These are phyloP conservation scores for Beauveria varroae DNA, from an alignment of 2,329 filamentous ascomycete genomes.

Conservation along the genomic window DNA sequence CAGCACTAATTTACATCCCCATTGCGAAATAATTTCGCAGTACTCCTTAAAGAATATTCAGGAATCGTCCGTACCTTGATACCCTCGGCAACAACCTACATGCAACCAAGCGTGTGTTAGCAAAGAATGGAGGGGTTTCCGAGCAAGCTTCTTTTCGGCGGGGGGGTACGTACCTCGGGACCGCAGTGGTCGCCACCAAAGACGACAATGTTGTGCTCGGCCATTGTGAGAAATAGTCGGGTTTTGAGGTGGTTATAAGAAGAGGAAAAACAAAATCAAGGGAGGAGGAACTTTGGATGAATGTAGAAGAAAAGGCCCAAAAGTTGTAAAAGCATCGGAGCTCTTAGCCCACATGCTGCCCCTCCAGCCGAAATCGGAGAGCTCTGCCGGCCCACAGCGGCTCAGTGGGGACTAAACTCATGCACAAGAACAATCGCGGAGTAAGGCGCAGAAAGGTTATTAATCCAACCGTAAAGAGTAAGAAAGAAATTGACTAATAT, in stretches of 20 bases:
- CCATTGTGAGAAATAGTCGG: constrained; percentile 37
- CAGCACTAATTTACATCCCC: neutral
- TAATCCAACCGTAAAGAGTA: neutral
- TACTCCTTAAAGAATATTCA: too few relatives aligned
- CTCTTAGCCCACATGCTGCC: constrained; percentile 13
- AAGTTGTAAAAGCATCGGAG: neutral
- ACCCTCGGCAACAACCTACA: constrained; percentile 68
- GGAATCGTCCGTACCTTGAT: constrained; percentile 57
- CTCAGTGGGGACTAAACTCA: neutral
- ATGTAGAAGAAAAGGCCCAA: neutral
- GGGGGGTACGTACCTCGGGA: constrained; percentile 56
- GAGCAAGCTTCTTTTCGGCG: neutral
- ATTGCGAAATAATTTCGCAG: too few relatives aligned
- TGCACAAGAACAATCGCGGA: neutral
- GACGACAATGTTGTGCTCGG: constrained; percentile 69
- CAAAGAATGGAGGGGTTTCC: neutral
- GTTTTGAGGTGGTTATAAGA: too few relatives aligned
- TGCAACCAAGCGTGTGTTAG: neutral
- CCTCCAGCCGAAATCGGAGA: constrained; percentile 32
- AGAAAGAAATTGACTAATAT: neutral
- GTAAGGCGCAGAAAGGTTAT: neutral
- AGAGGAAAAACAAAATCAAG: too few relatives aligned
- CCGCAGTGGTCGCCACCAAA: constrained; percentile 80
- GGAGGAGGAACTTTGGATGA: too few relatives aligned
- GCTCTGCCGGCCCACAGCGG: neutral